Evolutionary conservation across 768 basidiomycete species (phyloP), one percentile per base, ranked within the genome.

Genomic region (Kwoniella heveanensis): DNA sequence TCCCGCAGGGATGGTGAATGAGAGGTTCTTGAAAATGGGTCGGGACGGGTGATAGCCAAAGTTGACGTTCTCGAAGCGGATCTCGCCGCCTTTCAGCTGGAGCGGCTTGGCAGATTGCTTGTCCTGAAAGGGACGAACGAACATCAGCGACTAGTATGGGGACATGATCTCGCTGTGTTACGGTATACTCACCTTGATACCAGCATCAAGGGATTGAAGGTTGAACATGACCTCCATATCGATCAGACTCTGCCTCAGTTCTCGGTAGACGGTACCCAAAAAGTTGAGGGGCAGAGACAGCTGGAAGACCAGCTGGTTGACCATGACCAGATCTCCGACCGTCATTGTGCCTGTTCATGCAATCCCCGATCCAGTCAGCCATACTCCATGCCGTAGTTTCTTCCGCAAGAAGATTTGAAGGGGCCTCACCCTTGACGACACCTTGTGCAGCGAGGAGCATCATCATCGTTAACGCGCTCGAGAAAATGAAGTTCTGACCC

Each of bases 391-490:
- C 7, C 32, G 32, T 36, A 36, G 32, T 7, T 13, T n/a, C n/a
- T n/a, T n/a, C n/a, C n/a, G n/a, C n/a, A n/a, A n/a, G n/a, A n/a
- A n/a, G n/a, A n/a, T n/a, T n/a, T n/a, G 13, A 36, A 6, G 32
- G 32, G 32, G 32, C 12, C 84, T 15, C 54, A 92, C 93, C 95
- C 68, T 92, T 89, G 27, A 94, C 81, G 2, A 99, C 89, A 0
- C 95, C 96, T 77, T 96, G 91, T 0, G 95, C 93, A 6, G 94
- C 95, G 56, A 99, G 83, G 72, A 95, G 89, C 96, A 99, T 98
- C 76, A 95, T 92, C 61, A 87, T 83, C 0, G 95, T 99, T 79
- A 98, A 80, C 0, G 96, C 95, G 22, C 85, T 87, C 2, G 93
- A 95, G 81, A 97, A 99, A 69, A 98, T 98, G 69, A 97, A 83